A percentile compares a stretch with the other conserved stretches of the same genome.
These are phyloP conservation scores for Wickerhamiella alocasiicola DNA, from an alignment of 805 yeast genomes.

Conservation along the genomic window DNA sequence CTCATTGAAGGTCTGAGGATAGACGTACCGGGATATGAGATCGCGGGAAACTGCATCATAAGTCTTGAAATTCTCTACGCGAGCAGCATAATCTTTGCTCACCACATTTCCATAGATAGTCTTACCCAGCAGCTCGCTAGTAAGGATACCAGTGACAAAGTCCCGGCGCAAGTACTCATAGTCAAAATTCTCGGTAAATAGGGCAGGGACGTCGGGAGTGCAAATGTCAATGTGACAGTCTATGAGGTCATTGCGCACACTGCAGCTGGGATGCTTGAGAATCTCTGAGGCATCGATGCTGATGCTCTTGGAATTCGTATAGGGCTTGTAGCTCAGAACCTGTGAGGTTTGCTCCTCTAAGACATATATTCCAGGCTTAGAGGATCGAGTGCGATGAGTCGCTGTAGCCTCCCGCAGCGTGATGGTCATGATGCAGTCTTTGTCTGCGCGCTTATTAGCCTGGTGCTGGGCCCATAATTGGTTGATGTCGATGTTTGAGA, in stretches of 20 bases:
- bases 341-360: constrained; percentile 60
- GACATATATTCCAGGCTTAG: constrained; percentile 58
- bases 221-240: constrained; percentile 97
- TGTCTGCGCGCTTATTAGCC: constrained; percentile 58
- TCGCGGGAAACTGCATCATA: constrained; percentile 87
- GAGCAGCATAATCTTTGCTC: constrained; percentile 71
- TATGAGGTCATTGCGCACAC: constrained; percentile 79
- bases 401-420: constrained; percentile 78
- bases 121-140: constrained; percentile 81
- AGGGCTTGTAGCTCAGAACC: constrained; percentile 64
- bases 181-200: constrained; percentile 93
- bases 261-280: constrained; percentile 57
- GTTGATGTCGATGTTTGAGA: constrained; percentile 76
- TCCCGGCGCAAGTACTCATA: constrained; percentile 78
- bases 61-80: constrained; percentile 92
- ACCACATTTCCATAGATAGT: constrained; percentile 81
- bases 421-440: constrained; percentile 90
- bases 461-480: constrained; percentile 64
- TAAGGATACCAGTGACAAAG: constrained; percentile 79
- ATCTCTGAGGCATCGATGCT: constrained; percentile 38
- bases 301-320: constrained; percentile 28
- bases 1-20: constrained; percentile 78
- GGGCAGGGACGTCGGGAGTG: constrained; percentile 85
- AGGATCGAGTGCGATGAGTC: constrained; percentile 74
- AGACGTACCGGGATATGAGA: constrained; percentile 80